Evolutionary conservation across 2,329 filamentous ascomycete species (phyloP).

Genomic region (Penicillium palitans): DNA sequence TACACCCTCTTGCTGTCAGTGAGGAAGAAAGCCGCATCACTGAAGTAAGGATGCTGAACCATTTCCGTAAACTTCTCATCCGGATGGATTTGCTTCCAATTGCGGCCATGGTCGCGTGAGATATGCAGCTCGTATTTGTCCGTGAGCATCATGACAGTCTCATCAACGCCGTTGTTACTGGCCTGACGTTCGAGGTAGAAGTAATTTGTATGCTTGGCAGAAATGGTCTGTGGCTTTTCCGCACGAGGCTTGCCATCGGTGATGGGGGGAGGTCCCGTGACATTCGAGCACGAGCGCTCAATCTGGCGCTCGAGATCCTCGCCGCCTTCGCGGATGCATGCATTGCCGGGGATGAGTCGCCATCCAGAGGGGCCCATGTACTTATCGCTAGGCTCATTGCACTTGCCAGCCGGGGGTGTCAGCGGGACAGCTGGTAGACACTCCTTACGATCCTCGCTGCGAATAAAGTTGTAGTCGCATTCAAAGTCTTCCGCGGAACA

Average conservation of each 20-base stretch:
- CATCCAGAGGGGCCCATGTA: conserved; percentile 89
- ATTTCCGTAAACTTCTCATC: conserved; percentile 67
- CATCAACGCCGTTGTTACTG: conserved; percentile 64
- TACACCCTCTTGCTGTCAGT: conserved; percentile 67
- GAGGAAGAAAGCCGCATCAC: conserved; percentile 83
- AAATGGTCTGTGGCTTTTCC: conserved; percentile 60
- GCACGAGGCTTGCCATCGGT: conserved; percentile 65
- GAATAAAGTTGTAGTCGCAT: conserved; percentile 89
- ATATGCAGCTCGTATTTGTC: conserved; percentile 65
- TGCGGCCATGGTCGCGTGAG: conserved; percentile 84
- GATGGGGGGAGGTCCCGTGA: conserved; percentile 47
- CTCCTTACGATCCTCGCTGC: conserved; percentile 63
- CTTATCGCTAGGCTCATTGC: conserved; percentile 68
- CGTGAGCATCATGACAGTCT: conserved; percentile 68
- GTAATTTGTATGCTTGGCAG: conserved; percentile 58
- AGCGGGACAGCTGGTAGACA: conserved; percentile 68
- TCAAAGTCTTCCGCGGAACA: conserved; percentile 87
- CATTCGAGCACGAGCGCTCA: conserved; percentile 73
- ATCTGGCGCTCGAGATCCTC: conserved; percentile 69
- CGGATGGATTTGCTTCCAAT: conserved; percentile 63
- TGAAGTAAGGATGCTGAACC: conserved; percentile 75
- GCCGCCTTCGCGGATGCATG: conserved; percentile 63
- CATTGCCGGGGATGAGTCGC: conserved; percentile 83
- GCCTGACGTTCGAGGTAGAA: conserved; percentile 79
- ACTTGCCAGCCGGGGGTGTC: conserved; percentile 68